Conservation (phyloP, 352 stramenopile species). For the Globisporangium perplexum region DNA sequence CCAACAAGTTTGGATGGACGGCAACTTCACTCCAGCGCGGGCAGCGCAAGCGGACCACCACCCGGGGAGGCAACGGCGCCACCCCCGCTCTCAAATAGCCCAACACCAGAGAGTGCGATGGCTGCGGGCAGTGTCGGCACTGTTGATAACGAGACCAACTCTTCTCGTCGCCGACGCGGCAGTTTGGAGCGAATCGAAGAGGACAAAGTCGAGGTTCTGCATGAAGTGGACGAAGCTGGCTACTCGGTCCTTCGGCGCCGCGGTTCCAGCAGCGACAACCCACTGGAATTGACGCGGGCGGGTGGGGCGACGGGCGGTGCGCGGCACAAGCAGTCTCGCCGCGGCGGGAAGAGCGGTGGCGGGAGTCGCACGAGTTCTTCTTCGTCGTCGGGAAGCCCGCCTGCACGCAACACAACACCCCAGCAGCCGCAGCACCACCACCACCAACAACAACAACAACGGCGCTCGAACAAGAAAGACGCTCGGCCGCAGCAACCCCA, state of each 20-base stretch:
- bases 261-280: conserved; percentile 1
- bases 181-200: conserved; percentile 11
- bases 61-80: neutral
- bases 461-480: conserved; percentile 7
- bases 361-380: neutral
- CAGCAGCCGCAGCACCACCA: conserved; percentile 4
- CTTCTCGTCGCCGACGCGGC: conserved; percentile 12
- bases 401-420: neutral
- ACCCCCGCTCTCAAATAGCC: neutral
- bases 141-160: neutral
- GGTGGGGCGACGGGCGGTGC: neutral
- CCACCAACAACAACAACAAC: neutral
- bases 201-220: conserved; percentile 2
- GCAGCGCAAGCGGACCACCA: neutral
- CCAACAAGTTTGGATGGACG: neutral
- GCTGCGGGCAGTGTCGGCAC: neutral
- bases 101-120: neutral
- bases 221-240: conserved; percentile 32
- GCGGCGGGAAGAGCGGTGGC: neutral
- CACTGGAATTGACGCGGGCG: neutral
- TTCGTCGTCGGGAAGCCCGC: neutral
- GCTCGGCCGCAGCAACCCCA: neutral
- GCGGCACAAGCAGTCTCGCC: neutral
- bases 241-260: conserved; percentile 52
- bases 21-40: neutral